Conservation (phyloP, 805 yeast species). For the Saturnispora silvae region DNA sequence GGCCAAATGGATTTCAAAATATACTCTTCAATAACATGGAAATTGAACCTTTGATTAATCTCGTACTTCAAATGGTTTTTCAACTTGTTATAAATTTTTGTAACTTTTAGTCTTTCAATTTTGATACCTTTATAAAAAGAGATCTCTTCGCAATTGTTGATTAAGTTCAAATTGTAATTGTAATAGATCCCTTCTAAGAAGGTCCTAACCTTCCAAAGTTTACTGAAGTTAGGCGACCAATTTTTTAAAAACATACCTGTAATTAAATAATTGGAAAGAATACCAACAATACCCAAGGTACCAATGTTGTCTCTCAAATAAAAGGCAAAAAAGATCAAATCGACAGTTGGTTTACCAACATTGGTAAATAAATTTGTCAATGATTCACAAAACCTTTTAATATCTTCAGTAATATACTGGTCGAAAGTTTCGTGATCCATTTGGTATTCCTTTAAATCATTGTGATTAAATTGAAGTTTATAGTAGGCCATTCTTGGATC, state of each 20-base stretch:
- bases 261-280: slow-evolving; percentile 66
- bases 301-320: slow-evolving; percentile 83
- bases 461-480: slow-evolving; percentile 56
- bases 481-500: slow-evolving; percentile 75
- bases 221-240: slow-evolving; percentile 79
- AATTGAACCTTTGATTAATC: slow-evolving; percentile 51
- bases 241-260: slow-evolving; percentile 67
- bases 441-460: slow-evolving; percentile 24
- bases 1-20: slow-evolving; percentile 90
- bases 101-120: slow-evolving; percentile 62
- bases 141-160: slow-evolving; percentile 85
- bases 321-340: slow-evolving; percentile 70
- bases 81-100: slow-evolving; percentile 46
- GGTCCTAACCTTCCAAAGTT: slow-evolving; percentile 59
- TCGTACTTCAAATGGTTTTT: slow-evolving; percentile 25
- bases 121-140: slow-evolving; percentile 86
- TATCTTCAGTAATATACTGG: slow-evolving; percentile 78
- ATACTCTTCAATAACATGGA: slow-evolving; percentile 73
- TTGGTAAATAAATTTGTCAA: slow-evolving; percentile 76
- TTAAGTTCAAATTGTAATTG: slow-evolving; percentile 74
- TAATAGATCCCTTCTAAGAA: slow-evolving; percentile 82
- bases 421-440: slow-evolving; percentile 56
- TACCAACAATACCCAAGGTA: slow-evolving; percentile 73
- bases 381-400: slow-evolving; percentile 68
- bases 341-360: slow-evolving; percentile 87